These are phyloP conservation scores for Colletotrichum falcatum DNA, from an alignment of 2,329 filamentous ascomycete genomes.

Conservation along the genomic window DNA sequence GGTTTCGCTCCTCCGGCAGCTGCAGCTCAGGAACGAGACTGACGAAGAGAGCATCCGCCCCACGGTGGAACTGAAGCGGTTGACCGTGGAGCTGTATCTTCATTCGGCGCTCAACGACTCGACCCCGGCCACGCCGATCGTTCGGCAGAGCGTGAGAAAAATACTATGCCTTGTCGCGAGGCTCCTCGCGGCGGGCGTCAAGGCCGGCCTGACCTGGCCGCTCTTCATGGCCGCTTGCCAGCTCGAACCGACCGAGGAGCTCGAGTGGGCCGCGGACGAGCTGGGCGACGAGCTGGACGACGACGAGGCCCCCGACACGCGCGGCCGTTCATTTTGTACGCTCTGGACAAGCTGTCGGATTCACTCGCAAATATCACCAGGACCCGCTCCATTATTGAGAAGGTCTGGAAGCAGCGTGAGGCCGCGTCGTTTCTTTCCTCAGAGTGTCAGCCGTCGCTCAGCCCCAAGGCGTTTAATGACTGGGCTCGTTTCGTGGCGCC, in stretches of 20 bases:
- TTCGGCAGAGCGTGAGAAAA: constrained; percentile 45
- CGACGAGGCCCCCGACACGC: constrained; percentile 45
- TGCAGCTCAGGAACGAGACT: constrained; percentile 36
- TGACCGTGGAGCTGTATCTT: constrained; percentile 55
- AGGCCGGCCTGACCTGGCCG: constrained; percentile 55
- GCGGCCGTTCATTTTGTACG: constrained; percentile 52
- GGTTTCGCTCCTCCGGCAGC: constrained; percentile 18
- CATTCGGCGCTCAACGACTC: constrained; percentile 57
- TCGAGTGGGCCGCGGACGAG: constrained; percentile 46
- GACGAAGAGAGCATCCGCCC: constrained; percentile 50
- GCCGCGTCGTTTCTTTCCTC: constrained; percentile 23
- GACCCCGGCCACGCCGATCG: constrained; percentile 49
- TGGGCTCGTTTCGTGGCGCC: constrained; percentile 57
- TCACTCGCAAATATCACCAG: constrained; percentile 55
- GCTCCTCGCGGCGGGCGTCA: constrained; percentile 48
- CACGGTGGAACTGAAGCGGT: constrained; percentile 55
- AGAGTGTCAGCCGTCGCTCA: constrained; percentile 34
- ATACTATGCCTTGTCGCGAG: constrained; percentile 51
- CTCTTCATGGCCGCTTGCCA: constrained; percentile 58
- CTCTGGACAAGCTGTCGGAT: constrained; percentile 52
- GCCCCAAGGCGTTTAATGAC: constrained; percentile 49
- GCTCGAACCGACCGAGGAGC: constrained; percentile 52
- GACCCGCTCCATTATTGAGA: constrained; percentile 57
- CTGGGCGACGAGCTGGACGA: too few relatives aligned
- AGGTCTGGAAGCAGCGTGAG: constrained; percentile 57